Evolutionary conservation across 176 grass and related monocot species (phyloP).

Genomic region (Oropetium thomaeum): DNA sequence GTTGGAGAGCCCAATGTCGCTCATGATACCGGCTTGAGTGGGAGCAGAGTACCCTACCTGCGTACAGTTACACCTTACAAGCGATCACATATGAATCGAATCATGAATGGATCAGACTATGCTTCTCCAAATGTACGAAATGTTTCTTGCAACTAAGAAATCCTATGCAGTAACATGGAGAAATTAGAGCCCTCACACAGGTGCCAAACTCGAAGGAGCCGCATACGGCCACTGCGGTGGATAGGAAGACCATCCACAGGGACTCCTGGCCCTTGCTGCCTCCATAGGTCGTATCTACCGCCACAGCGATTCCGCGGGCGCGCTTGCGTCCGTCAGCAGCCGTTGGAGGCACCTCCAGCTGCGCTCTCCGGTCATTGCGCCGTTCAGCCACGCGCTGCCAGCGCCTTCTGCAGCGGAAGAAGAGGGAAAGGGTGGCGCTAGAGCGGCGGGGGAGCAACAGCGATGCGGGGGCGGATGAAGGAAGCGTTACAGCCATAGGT

Average conservation of each 20-base stretch:
- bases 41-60: slow-evolving; percentile 82
- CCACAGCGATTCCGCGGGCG: background rate
- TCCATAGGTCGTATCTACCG: background rate
- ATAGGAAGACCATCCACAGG: slow-evolving; percentile 47
- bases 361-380: background rate
- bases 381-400: background rate
- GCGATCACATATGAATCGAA: slow-evolving; percentile 14
- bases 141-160: background rate
- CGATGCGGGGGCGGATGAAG: background rate
- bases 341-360: background rate
- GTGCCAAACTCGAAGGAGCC: slow-evolving; percentile 81
- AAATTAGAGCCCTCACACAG: slow-evolving; percentile 36
- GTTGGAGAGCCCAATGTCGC: slow-evolving; percentile 55
- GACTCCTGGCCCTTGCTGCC: slow-evolving; percentile 27
- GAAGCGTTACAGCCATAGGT: slow-evolving; percentile 36
- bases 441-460: slow-evolving; percentile 5
- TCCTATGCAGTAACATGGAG: background rate
- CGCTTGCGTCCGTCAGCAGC: background rate
- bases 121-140: background rate
- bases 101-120: background rate
- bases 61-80: background rate
- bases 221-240: slow-evolving; percentile 56
- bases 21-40: slow-evolving; percentile 51
- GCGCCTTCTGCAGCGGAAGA: background rate
- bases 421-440: background rate